Evolutionary conservation across 192 early-diverging fungal genomes (phyloP).

Genomic region (Coemansia sp.): DNA sequence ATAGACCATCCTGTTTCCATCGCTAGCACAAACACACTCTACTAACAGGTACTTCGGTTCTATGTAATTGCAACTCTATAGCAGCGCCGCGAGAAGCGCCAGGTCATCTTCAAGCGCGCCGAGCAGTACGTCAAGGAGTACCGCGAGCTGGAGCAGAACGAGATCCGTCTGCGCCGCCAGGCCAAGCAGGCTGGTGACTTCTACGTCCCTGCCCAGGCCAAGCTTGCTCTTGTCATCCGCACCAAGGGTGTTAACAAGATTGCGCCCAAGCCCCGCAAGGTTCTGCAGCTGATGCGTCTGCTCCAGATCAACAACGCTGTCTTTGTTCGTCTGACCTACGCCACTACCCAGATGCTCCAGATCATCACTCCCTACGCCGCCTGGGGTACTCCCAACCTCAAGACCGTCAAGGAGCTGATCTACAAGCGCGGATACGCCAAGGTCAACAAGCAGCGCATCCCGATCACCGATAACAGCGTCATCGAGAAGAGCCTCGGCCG

Average conservation of each 20-base stretch:
- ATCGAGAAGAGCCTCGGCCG: constrained; percentile 90
- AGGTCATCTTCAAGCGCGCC: constrained; percentile 99
- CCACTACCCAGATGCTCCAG: constrained; percentile 97
- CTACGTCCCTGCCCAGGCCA: constrained; percentile 94
- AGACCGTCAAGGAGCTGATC: constrained; percentile 97
- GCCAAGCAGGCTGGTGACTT: constrained; percentile 88
- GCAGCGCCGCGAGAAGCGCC: constrained; percentile 68
- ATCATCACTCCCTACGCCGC: constrained; percentile 95
- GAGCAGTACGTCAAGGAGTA: constrained; percentile 99
- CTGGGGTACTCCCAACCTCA: constrained; percentile 93
- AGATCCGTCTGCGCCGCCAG: constrained; percentile 90
- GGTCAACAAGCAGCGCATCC: constrained; percentile 96
- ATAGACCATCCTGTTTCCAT: background rate
- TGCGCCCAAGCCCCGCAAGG: constrained; percentile 99
- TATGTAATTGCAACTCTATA: constrained; percentile 15
- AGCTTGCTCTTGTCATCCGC: constrained; percentile 97
- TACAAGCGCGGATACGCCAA: constrained; percentile 99
- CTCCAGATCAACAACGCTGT: constrained; percentile 99
- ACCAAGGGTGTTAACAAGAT: constrained; percentile 99
- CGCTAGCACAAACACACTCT: background rate
- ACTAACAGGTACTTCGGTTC: constrained; percentile 3
- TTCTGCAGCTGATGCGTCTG: constrained; percentile 97
- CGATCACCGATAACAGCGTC: constrained; percentile 94
- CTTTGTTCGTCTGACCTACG: constrained; percentile 94
- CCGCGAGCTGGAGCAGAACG: constrained; percentile 80